Percentiles rank a stretch among this genome's conserved stretches.
These are phyloP conservation scores for Suaeda aralocaspica DNA, from an alignment of 148 eudicot species.

Conservation along the genomic window DNA sequence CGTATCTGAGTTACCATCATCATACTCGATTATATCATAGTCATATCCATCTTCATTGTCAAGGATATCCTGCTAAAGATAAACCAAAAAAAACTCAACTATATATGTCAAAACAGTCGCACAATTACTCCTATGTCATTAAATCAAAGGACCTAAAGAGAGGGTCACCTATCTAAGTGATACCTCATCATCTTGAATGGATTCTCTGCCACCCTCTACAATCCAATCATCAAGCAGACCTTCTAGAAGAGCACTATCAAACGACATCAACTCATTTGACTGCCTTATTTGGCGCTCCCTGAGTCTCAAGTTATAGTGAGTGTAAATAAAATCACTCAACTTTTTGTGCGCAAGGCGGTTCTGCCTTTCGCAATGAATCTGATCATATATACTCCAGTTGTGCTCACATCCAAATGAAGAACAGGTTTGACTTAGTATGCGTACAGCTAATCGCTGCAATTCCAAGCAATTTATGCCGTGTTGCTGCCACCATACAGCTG, in stretches of 20 bases:
- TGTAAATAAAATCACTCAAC: constrained; percentile 56
- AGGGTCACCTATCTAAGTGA: neutral
- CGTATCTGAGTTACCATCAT: constrained; percentile 42
- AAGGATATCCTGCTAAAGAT: constrained; percentile 46
- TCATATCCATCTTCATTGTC: constrained; percentile 63
- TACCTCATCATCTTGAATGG: constrained; percentile 76
- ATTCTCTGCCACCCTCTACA: constrained; percentile 56
- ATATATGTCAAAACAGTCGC: neutral
- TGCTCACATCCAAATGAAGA: constrained; percentile 86
- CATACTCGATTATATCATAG: constrained; percentile 56
- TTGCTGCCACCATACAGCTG: constrained; percentile 99
- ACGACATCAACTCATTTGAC: constrained; percentile 40
- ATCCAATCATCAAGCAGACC: constrained; percentile 73
- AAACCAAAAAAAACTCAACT: constrained; percentile 5
- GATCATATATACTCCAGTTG: constrained; percentile 80
- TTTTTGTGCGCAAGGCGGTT: constrained; percentile 66
- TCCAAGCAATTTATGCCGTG: constrained; percentile 92
- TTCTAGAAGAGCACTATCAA: constrained; percentile 67
- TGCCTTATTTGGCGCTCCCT: constrained; percentile 72
- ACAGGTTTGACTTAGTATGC: constrained; percentile 86
- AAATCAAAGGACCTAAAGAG: neutral
- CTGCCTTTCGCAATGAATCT: constrained; percentile 46
- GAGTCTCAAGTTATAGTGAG: constrained; percentile 85
- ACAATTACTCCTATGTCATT: neutral
- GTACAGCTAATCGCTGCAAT: constrained; percentile 75